Evolutionary conservation across 345 rosid species (phyloP).

Genomic region (Corchorus capsularis): DNA sequence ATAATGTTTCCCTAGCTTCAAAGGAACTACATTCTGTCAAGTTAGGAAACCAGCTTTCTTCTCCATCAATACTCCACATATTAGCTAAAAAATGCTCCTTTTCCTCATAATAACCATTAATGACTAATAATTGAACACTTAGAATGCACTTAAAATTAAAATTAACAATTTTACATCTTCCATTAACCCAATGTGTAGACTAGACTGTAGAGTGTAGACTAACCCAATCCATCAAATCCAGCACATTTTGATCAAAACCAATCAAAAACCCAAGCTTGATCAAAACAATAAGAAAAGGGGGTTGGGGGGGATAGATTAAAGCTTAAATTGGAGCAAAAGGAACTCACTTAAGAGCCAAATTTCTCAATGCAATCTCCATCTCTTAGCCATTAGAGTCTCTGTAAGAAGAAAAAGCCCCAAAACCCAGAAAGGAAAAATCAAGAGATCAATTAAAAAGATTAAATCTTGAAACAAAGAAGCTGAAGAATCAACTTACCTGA

Average conservation of each 20-base stretch:
- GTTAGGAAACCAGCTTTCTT: background rate
- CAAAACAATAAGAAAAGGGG: background rate
- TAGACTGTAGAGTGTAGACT: background rate
- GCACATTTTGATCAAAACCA: background rate
- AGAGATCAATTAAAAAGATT: background rate
- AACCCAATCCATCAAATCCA: background rate
- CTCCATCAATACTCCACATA: background rate
- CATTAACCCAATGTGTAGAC: background rate
- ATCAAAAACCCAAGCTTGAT: background rate
- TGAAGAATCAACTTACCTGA: background rate
- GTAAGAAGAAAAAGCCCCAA: background rate
- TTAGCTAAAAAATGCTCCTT: background rate
- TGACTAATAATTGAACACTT: conserved; percentile 11
- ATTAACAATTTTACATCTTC: background rate
- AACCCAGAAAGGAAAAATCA: conserved; percentile 5
- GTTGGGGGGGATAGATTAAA: background rate
- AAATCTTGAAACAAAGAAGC: background rate
- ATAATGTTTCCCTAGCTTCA: conserved; percentile 7
- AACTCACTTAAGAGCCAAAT: background rate
- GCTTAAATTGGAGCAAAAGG: conserved; percentile 6
- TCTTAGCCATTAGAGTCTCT: background rate
- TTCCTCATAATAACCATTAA: conserved; percentile 1
- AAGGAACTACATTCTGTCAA: background rate
- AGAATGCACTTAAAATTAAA: background rate
- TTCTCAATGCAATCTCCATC: background rate